Base-by-base conservation (phyloP, 331 rosid genomes). In the Prunus yedoensis region DNA sequence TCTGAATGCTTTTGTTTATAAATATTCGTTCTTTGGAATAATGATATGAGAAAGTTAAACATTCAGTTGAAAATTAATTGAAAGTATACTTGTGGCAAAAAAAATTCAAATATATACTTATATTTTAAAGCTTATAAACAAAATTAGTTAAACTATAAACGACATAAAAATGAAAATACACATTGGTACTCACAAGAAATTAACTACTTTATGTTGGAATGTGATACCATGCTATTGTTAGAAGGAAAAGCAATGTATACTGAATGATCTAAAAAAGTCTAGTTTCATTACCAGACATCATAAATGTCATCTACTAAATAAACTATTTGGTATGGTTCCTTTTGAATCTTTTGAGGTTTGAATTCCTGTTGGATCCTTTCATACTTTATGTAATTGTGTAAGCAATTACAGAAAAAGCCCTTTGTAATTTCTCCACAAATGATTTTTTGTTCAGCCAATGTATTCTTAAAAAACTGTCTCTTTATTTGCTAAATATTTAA, bases 401-500 rank as follows among this genome's bases (percentile, higher is more conserved):
- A 14, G 66, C 38, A 45, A 45, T 43, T 11, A 43, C 23, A 56
- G 52, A 21, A 15, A 4, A 43, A 5, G 57, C 23, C n/a, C 43
- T 18, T 52, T 51, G 66, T 25, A 12, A 18, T 38, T 20, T 58
- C 45, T 45, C 2, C 18, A 27, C 47, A 16, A 4, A 41, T 76
- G 15, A 3, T 43, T 53, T 77, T 70, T 35, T 74, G 60, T 51
- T 78, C 56, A 43, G 8, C 45, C 17, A 3, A 17, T 23, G 28
- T 58, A 25, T 73, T 32, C 23, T 23, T 23, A 10, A 13, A 62
- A 66, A 56, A 28, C 13, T 53, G 10, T 70, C 70, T 83, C 68
- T 62, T 8, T 0, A 17, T 74, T 52, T 30, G 75, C 81, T 25
- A 58, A 38, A 27, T 65, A 57, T 68, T 67, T 85, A 23, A 74